Evolutionary conservation across 2,329 filamentous ascomycete species (phyloP), one percentile per base, ranked within the genome.

Genomic region (Bipolaris bicolor): DNA sequence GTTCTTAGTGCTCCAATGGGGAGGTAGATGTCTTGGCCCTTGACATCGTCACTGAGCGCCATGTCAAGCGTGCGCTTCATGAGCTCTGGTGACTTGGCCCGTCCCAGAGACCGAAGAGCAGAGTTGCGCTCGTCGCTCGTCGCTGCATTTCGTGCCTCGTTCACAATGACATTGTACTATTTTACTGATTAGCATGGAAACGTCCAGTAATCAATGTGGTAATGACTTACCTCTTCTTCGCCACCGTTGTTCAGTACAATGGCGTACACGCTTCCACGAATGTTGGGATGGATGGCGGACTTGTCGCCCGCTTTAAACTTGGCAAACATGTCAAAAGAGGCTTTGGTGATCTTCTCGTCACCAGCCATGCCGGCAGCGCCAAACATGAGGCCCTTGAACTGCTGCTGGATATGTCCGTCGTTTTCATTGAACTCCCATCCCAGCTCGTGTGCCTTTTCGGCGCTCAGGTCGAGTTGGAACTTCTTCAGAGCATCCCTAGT

Each of bases 321-420:
- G 71, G 84, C 83, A 75, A 97, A 97, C 90, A 97, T 96, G 26
- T 93, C 90, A 78, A 92, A 90, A 7, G 92, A 90, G 7, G 92
- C 91, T 48, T 87, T 83, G 71, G 94, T 86, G 60, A 97, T 86
- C 65, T 84, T 82, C 69, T 92, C 81, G 69, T 98, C 94, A 33
- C 92, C 92, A 44, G 88, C 85, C 65, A 91, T 81, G 56, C 93
- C 94, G 49, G 94, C 92, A 65, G 84, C 86, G 60, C 90, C 90
- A 74, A 98, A 98, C 75, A 97, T 85, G 73, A 97, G 85, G 13
- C 88, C 88, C 82, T 98, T 98, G 84, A 97, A 96, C 75, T 97
- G 93, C 77, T 97, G 92, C 75, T 93, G 84, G 65, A 97, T 88
- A 73, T 97, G 93, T 48, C 90, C 91, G 68, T 98, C 94, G 3